Evolutionary conservation across 768 basidiomycete genomes (phyloP).

Genomic region (Pholiota microspora): DNA sequence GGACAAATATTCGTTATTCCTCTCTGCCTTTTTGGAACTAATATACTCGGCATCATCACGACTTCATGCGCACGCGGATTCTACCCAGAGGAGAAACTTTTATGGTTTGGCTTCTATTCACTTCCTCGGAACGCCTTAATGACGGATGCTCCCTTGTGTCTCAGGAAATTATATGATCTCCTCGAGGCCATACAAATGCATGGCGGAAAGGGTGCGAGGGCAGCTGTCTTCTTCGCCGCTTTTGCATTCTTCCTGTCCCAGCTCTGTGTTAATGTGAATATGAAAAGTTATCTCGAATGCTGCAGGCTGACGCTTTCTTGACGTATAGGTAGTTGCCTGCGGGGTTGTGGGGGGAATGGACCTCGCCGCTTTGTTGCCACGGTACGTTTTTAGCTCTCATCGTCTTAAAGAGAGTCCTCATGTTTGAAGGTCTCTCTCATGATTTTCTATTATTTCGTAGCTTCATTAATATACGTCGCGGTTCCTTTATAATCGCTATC

Average conservation of each 20-base stretch:
- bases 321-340: conserved; percentile 24
- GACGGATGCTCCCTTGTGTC: neutral
- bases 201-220: conserved; percentile 25
- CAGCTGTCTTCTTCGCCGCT: conserved; percentile 30
- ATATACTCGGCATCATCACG: conserved; percentile 29
- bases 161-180: conserved; percentile 30
- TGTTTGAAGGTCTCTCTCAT: too few relatives aligned
- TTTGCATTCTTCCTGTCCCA: conserved; percentile 30
- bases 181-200: conserved; percentile 28
- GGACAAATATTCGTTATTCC: conserved; percentile 30
- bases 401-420: too few relatives aligned
- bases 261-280: conserved; percentile 26
- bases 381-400: neutral
- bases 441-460: conserved; percentile 3
- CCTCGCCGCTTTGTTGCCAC: conserved; percentile 25
- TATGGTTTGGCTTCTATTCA: neutral
- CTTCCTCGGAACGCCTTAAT: neutral
- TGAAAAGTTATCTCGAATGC: neutral
- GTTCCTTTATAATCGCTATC: conserved; percentile 27
- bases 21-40: conserved; percentile 26
- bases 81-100: neutral
- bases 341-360: conserved; percentile 34
- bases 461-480: conserved; percentile 28
- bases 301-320: too few relatives aligned
- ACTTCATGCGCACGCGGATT: conserved; percentile 9